A percentile compares a stretch with the other conserved stretches of the same genome.
Evolutionary conservation across 2,329 filamentous ascomycete species (phyloP).

Genomic region (Hymenoscyphus repandus): DNA sequence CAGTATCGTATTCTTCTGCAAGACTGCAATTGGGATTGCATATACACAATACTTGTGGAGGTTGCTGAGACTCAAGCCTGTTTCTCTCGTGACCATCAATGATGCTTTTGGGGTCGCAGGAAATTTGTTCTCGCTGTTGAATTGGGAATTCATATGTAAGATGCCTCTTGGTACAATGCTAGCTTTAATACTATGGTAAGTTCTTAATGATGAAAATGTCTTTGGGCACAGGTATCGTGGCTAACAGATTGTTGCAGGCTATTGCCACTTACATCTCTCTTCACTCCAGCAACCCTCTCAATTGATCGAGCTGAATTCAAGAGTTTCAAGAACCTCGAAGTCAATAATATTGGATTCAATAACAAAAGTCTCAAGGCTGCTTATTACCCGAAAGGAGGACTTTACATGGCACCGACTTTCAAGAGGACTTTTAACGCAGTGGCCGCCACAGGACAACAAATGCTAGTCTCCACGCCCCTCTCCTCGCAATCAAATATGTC

Average conservation of each 20-base stretch:
- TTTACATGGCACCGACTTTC: too few species aligned
- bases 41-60: conserved; percentile 1
- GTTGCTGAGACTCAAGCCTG: not conserved
- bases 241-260: not conserved
- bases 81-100: not conserved
- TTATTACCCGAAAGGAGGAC: not conserved
- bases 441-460: not conserved
- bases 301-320: not conserved
- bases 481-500: not conserved
- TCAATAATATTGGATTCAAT: not conserved
- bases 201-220: not conserved
- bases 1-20: not conserved
- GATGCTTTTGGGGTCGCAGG: not conserved
- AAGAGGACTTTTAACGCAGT: not conserved
- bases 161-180: not conserved
- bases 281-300: not conserved
- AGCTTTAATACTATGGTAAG: not conserved
- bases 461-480: not conserved
- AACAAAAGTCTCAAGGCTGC: not conserved
- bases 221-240: too few species aligned
- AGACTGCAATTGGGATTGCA: not conserved
- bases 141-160: not conserved
- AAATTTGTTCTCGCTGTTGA: not conserved
- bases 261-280: not conserved
- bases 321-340: not conserved